Conservation (phyloP, 2,329 filamentous ascomycete species). For the Ophiostoma himal-ulmi region DNA sequence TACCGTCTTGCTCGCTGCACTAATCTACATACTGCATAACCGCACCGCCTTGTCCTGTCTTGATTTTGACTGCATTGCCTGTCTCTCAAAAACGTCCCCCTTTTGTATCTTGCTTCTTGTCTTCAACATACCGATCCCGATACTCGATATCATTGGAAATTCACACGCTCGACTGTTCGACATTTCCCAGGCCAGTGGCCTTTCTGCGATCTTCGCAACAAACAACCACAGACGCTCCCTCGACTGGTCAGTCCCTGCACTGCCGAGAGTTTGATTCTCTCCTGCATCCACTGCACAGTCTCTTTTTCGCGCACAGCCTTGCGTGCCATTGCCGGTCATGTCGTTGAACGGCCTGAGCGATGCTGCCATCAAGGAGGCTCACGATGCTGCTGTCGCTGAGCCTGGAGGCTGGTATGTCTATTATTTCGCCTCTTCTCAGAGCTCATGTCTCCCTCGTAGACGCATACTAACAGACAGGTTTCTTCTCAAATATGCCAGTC, state of each 20-base stretch:
- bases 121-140: not conserved
- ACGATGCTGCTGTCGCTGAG: slow-evolving; percentile 72
- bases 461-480: slow-evolving; percentile 57
- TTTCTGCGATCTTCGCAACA: slow-evolving; percentile 10
- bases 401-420: slow-evolving; percentile 81
- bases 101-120: slow-evolving; percentile 13
- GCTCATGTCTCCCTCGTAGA: not conserved
- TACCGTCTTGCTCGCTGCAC: slow-evolving; percentile 7
- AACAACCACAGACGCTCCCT: not conserved
- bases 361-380: slow-evolving; percentile 72
- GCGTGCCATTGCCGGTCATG: slow-evolving; percentile 48
- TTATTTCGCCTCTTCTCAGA: not conserved
- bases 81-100: slow-evolving; percentile 5
- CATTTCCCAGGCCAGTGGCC: slow-evolving; percentile 13
- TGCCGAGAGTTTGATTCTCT: slow-evolving; percentile 13
- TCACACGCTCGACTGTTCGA: not conserved
- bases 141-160: not conserved
- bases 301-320: slow-evolving; percentile 9
- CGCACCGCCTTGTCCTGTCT: not conserved
- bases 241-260: slow-evolving; percentile 7
- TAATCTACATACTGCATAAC: slow-evolving; percentile 8
- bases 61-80: not conserved
- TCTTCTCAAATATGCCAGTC: slow-evolving; percentile 80
- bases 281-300: not conserved
- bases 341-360: slow-evolving; percentile 93